Evolutionary conservation across 768 basidiomycete species (phyloP).

Genomic region (Hericium alpestre): DNA sequence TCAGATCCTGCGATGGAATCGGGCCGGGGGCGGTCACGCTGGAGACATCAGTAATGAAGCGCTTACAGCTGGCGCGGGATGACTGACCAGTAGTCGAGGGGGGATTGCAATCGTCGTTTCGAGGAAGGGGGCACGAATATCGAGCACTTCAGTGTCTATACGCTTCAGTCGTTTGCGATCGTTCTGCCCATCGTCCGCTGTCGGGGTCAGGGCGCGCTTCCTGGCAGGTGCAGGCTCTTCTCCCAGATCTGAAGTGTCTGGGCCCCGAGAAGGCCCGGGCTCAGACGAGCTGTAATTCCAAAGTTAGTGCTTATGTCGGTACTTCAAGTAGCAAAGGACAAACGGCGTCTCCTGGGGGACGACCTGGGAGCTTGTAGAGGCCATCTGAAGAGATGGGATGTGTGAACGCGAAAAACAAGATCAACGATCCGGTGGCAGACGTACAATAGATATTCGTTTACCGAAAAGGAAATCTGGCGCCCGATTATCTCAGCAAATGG

Average conservation of each 20-base stretch:
- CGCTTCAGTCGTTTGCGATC: neutral
- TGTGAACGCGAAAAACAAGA: neutral
- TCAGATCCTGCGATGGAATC: neutral
- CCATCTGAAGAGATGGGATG: neutral
- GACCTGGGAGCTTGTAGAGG: neutral
- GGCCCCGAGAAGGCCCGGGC: neutral
- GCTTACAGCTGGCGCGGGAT: neutral
- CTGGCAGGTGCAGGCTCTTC: neutral
- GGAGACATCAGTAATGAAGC: neutral
- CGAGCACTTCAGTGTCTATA: neutral
- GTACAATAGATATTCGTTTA: no score
- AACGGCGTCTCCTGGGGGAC: neutral
- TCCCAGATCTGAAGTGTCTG: no score
- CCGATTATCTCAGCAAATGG: neutral
- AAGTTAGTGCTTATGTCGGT: neutral
- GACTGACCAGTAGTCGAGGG: neutral
- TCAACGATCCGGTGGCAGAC: neutral
- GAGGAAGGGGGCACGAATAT: neutral
- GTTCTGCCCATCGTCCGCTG: neutral
- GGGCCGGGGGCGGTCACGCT: neutral
- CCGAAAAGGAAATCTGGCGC: neutral
- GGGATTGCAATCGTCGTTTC: neutral
- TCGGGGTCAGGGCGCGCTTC: neutral
- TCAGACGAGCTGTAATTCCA: neutral
- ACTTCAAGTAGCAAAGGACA: neutral